Evolutionary conservation across 2,329 filamentous ascomycete genomes (phyloP).

Genomic region (Cryphonectria carpinicola): DNA sequence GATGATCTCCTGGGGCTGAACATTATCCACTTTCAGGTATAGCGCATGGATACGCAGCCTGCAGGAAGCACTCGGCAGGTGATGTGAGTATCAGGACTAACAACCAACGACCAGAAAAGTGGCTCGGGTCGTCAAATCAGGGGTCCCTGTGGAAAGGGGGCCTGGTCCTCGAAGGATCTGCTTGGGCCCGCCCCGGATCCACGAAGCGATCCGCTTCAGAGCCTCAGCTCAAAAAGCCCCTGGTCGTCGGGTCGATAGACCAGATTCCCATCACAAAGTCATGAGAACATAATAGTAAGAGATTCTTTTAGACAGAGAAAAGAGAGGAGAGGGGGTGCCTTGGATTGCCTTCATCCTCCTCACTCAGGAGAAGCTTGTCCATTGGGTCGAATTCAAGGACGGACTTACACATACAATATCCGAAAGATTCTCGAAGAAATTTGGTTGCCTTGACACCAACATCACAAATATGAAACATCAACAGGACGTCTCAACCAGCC

Average conservation of each 20-base stretch:
- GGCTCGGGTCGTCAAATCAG: background rate
- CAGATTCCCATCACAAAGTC: background rate
- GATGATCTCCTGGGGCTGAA: background rate
- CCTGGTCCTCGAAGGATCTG: conserved; percentile 7
- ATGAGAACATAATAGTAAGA: background rate
- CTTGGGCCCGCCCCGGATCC: background rate
- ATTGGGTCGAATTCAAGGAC: background rate
- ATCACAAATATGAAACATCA: background rate
- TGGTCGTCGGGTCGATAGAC: background rate
- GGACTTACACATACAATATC: background rate
- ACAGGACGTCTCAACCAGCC: background rate
- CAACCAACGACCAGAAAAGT: background rate
- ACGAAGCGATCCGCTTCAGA: conserved; percentile 1
- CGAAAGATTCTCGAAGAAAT: background rate
- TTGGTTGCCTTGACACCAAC: background rate
- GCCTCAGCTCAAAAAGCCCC: conserved; percentile 8
- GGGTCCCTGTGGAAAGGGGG: background rate
- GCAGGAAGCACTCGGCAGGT: background rate
- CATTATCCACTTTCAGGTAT: background rate
- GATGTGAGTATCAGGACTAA: background rate
- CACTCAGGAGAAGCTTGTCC: background rate
- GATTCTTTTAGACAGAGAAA: background rate
- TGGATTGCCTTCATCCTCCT: background rate
- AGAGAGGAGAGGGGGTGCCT: background rate
- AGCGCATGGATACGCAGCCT: background rate